These are phyloP conservation scores for Theileria sp. DNA, from an alignment of 169 alveolate species.

Conservation along the genomic window DNA sequence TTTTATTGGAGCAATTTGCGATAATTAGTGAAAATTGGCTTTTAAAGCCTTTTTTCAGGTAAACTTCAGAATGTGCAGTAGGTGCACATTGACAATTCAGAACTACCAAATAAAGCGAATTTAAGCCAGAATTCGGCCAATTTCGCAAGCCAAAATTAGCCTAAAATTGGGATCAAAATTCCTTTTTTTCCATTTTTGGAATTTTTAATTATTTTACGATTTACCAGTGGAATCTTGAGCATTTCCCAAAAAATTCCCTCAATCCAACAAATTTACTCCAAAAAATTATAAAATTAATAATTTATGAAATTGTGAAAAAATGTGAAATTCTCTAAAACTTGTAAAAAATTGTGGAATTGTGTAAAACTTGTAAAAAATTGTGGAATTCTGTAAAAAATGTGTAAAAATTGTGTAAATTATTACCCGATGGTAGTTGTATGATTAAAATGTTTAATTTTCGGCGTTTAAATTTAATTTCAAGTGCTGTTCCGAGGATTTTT, in stretches of 20 bases:
- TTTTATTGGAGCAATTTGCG: neutral
- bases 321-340: no score
- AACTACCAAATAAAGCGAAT: no score
- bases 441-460: neutral
- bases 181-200: neutral
- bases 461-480: neutral
- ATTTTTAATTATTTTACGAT: neutral
- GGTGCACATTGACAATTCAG: neutral
- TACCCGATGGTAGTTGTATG: neutral
- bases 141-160: no score
- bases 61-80: slow-evolving; percentile 5
- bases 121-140: neutral
- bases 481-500: slow-evolving; percentile 6
- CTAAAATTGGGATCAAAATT: neutral
- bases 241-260: no score
- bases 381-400: neutral
- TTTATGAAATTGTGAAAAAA: no score
- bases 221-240: neutral
- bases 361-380: no score
- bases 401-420: neutral
- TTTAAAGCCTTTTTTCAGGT: neutral
- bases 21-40: neutral
- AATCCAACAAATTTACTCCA: neutral
- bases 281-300: no score
- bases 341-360: no score